Evolutionary conservation across 2,329 filamentous ascomycete species (phyloP).

Genomic region (Ilyonectria robusta): DNA sequence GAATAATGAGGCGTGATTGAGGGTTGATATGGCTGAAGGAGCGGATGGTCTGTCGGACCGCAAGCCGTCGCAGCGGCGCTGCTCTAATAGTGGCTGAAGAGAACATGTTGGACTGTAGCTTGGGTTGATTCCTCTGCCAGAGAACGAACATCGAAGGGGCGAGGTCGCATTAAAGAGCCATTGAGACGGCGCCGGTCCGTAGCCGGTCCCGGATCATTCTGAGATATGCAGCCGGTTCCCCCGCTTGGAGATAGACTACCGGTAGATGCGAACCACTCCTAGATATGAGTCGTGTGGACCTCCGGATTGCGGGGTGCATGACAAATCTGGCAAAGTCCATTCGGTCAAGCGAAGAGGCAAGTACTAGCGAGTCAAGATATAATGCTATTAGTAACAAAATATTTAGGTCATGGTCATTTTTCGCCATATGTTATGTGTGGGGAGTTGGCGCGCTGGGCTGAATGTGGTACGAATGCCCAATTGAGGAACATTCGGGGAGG

Average conservation of each 20-base stretch:
- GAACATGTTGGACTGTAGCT: slow-evolving; percentile 31
- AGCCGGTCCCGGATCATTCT: slow-evolving; percentile 15
- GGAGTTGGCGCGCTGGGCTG: background rate
- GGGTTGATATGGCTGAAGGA: slow-evolving; percentile 29
- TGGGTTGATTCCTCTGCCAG: background rate
- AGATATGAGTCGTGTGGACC: slow-evolving; percentile 22
- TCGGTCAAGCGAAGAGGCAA: slow-evolving; percentile 14
- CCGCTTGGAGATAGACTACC: slow-evolving; percentile 23
- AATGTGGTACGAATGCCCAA: background rate
- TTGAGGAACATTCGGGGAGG: background rate
- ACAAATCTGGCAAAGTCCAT: slow-evolving; percentile 32
- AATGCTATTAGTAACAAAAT: slow-evolving; percentile 13
- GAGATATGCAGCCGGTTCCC: slow-evolving; percentile 32
- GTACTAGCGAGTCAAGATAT: slow-evolving; percentile 7
- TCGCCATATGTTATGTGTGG: background rate
- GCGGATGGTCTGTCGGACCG: slow-evolving; percentile 29
- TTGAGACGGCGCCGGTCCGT: slow-evolving; percentile 11
- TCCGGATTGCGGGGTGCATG: slow-evolving; percentile 33
- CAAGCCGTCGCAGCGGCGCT: slow-evolving; percentile 29
- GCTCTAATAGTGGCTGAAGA: slow-evolving; percentile 22
- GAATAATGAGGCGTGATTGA: slow-evolving; percentile 9
- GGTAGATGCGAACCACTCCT: slow-evolving; percentile 13
- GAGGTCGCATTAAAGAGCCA: slow-evolving; percentile 1
- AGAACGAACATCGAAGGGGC: background rate
- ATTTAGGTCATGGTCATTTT: background rate